Evolutionary conservation across 495 filamentous ascomycete species (phyloP), one percentile per base, ranked within the genome.

Genomic region (Aspergillus nidulans): DNA sequence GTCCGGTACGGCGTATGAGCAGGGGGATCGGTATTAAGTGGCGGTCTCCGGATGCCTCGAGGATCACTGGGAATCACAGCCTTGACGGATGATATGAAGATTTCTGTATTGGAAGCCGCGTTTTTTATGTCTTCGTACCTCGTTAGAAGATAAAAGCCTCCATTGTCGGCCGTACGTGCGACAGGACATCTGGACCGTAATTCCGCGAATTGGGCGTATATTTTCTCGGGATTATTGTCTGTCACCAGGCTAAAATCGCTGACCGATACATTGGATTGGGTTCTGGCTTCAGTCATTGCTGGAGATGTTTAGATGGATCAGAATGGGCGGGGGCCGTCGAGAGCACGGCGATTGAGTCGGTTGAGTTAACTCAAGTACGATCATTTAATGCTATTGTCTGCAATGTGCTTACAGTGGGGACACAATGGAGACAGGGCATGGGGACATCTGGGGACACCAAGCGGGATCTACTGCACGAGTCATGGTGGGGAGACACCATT

Each of bases 1-100:
- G 44, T 47, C 6, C 44, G 44, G 16, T 47, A 47, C 5, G 44
- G 44, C 21, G 44, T 47, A 23, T 47, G 44, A 1, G 46, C 46
- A 20, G 46, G 46, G 6, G 46, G 46, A 13, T 49, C 46, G 28
- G 46, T 49, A 26, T 49, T 49, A 0, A 49, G 46, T 5, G 46
- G 46, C 4, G 46, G 46, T 4, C 46, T 25, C 21, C 46, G 46
- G 46, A 49, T 49, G 1, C 46, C 46, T 13, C 46, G 46, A 34
- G 46, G 46, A 21, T 49, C 25, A 13, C 25, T 19, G 6, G 46
- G 46, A 18, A 49, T 36, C 4, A 49, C 46, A 18, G 46, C 46
- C 13, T 49, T 49, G n/a, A 49, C 16, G 5, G 46, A 49, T 3
- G 28, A 49, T 4, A 49, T 49, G 19, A 49, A 49, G 16, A 16